Evolutionary conservation across 495 filamentous ascomycete species (phyloP).

Genomic region (Chaetomium cochliodes): DNA sequence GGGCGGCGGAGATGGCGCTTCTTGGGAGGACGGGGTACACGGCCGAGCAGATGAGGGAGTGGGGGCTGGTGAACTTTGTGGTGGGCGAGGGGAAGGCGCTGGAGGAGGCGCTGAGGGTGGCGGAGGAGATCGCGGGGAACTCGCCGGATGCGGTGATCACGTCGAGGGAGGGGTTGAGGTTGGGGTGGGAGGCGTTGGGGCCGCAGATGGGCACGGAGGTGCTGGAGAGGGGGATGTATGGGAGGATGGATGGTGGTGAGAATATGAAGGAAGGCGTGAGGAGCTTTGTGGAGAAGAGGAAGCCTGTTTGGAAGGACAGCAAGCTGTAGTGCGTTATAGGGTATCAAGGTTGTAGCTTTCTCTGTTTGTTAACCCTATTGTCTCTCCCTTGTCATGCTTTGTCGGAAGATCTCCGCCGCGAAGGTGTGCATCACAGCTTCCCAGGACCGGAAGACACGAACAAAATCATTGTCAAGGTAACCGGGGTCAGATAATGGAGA

Average conservation of each 20-base stretch:
- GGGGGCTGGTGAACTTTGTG: conserved; percentile 76
- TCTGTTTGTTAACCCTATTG: no score
- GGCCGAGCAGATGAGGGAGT: conserved; percentile 62
- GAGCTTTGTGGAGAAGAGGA: conserved; percentile 78
- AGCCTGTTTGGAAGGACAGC: conserved; percentile 67
- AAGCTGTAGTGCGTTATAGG: conserved; percentile 55
- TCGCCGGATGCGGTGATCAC: conserved; percentile 76
- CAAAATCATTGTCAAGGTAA: no score
- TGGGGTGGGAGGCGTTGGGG: conserved; percentile 61
- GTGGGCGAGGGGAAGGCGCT: conserved; percentile 51
- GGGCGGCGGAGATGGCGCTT: conserved; percentile 74
- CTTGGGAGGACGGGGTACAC: conserved; percentile 58
- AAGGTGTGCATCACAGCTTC: no score
- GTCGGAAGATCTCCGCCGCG: no score
- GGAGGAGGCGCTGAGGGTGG: conserved; percentile 54
- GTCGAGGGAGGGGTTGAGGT: conserved; percentile 61
- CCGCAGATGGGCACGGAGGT: conserved; percentile 62
- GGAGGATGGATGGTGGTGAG: conserved; percentile 59
- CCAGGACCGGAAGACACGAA: no score
- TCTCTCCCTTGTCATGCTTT: no score
- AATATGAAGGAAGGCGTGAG: conserved; percentile 76
- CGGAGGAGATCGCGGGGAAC: conserved; percentile 55
- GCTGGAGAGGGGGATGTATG: conserved; percentile 59
- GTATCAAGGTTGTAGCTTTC: no score
- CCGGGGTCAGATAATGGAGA: no score